phyloP scores from a whole-genome alignment of 768 basidiomycete species.

The Pisolithus sp. region DNA sequence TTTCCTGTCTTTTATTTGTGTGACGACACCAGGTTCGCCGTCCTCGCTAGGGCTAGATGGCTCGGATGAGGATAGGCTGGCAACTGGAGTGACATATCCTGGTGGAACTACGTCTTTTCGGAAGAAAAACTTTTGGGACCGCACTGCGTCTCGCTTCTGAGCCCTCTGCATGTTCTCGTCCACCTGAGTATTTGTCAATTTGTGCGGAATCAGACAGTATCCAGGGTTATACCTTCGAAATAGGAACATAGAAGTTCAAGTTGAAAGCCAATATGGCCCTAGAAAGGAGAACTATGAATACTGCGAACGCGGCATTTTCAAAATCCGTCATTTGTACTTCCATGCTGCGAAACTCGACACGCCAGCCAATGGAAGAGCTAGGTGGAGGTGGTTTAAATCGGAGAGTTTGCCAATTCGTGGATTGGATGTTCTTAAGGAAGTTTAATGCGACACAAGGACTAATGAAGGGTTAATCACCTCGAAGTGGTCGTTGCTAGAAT shows the following conservation, averaged over 20 bases:
- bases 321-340: slow-evolving; percentile 99
- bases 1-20: slow-evolving; percentile 52
- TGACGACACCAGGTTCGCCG: slow-evolving; percentile 24
- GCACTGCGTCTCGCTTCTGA: slow-evolving; percentile 74
- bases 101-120: slow-evolving; percentile 75
- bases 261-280: slow-evolving; percentile 88
- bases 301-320: slow-evolving; percentile 94
- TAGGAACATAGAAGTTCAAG: slow-evolving; percentile 93
- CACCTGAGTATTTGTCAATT: slow-evolving; percentile 48
- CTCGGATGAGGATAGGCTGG: slow-evolving; percentile 40
- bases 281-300: slow-evolving; percentile 92
- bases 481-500: slow-evolving; percentile 86
- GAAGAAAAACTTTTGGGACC: slow-evolving; percentile 80
- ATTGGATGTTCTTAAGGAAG: slow-evolving; percentile 80
- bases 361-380: slow-evolving; percentile 90
- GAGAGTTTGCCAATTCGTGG: slow-evolving; percentile 99
- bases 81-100: slow-evolving; percentile 30
- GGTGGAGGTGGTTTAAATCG: slow-evolving; percentile 98
- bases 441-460: neutral
- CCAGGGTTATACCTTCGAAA: slow-evolving; percentile 55
- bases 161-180: slow-evolving; percentile 95
- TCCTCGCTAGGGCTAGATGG: slow-evolving; percentile 31
- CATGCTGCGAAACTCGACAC: slow-evolving; percentile 98
- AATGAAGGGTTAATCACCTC: slow-evolving; percentile 51
- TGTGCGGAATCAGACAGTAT: neutral